Evolutionary conservation across 2,329 filamentous ascomycete species (phyloP).

Genomic region (Colletotrichum sp.): DNA sequence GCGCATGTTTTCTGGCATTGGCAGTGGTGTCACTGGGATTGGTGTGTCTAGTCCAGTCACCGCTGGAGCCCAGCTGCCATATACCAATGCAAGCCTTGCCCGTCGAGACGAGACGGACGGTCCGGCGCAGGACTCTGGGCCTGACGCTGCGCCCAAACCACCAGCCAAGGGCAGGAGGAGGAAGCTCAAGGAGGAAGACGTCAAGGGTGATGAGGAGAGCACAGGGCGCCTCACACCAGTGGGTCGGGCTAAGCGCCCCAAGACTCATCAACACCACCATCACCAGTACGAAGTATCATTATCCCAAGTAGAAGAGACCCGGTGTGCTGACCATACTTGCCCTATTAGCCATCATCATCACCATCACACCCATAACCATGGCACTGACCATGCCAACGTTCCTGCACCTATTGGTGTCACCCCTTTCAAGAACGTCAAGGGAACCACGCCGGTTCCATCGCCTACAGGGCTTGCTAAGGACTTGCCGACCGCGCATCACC

Average conservation of each 20-base stretch:
- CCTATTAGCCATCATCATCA: slow-evolving; percentile 59
- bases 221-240: slow-evolving; percentile 67
- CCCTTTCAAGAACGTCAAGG: slow-evolving; percentile 57
- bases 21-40: slow-evolving; percentile 57
- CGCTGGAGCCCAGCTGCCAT: slow-evolving; percentile 48
- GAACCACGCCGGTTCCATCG: slow-evolving; percentile 48
- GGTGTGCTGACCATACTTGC: neutral
- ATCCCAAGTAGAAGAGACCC: neutral
- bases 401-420: slow-evolving; percentile 45
- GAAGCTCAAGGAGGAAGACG: slow-evolving; percentile 79
- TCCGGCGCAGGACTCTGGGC: slow-evolving; percentile 47
- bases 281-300: slow-evolving; percentile 62
- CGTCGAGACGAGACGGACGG: slow-evolving; percentile 60
- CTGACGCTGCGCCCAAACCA: slow-evolving; percentile 44
- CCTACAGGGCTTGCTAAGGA: slow-evolving; percentile 46
- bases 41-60: slow-evolving; percentile 58
- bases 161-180: slow-evolving; percentile 61
- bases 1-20: slow-evolving; percentile 94
- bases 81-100: slow-evolving; percentile 46
- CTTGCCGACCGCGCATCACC: slow-evolving; percentile 46
- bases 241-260: slow-evolving; percentile 67
- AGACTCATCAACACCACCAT: slow-evolving; percentile 70
- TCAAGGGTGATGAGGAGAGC: slow-evolving; percentile 68
- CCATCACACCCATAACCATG: slow-evolving; percentile 63
- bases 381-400: slow-evolving; percentile 45